Evolutionary conservation across 2,329 filamentous ascomycete species (phyloP), one percentile per base, ranked within the genome.

Genomic region (Dactylellina drechsleri): DNA sequence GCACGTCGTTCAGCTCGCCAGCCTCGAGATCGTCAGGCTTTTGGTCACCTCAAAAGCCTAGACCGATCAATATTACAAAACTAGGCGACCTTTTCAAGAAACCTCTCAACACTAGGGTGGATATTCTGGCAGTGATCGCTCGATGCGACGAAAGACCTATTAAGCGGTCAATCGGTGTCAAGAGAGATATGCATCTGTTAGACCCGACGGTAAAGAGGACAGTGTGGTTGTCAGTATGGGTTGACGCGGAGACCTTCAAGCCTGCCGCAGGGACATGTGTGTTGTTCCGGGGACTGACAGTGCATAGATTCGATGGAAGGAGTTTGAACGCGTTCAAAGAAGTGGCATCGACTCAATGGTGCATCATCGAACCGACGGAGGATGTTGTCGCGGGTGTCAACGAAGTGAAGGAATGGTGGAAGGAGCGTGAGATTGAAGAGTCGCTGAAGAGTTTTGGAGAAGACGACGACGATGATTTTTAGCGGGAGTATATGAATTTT

Each of bases 301-400:
- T 77, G 13, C 70, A 77, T 18, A 53, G 54, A 15, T 77, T 60
- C 53, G 75, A 75, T 20, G 71, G 70, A 7, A 36, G 75, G 36
- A 77, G 75, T 28, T 16, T 77, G 45, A 77, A 77, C 18, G 75
- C 74, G 56, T 78, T 68, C 36, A 60, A 49, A 7, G 68, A 68
- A 10, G 23, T 67, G 6, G 53, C 56, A 12, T 43, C 31, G 18
- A 65, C 31, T 2, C 20, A 57, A 6, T 72, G 73, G 66, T 54
- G 40, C 26, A 43, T 59, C 15, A 28, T 67, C 13, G 73, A 73
- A 36, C 66, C 73, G 13, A 54, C 43, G 31, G 66, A 66, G 26
- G 66, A 66, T 4, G 28, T 36, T 36, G 50, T 59, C 8, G 18
- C 56, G 3, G 66, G 72, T 16, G 65, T 71, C 12, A 18, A 61